Base-by-base conservation (phyloP, 768 basidiomycete species). In the Tulasnella sp. region DNA sequence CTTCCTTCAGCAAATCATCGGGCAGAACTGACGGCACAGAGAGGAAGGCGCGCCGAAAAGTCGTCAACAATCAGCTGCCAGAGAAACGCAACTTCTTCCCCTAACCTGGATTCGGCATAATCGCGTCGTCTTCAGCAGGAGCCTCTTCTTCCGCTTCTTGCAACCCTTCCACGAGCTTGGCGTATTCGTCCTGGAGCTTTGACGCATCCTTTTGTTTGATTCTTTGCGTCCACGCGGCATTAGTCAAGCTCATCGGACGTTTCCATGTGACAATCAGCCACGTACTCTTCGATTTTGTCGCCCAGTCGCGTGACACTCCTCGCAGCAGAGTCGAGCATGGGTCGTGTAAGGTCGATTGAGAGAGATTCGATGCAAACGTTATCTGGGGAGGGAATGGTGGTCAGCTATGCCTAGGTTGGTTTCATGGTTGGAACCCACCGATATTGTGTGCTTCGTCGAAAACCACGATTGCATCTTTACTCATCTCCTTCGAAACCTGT, bases 401-500 rank as follows among this genome's bases (percentile, higher is more conserved):
- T 34, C 29, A 52, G 29, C 37, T 5, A 17, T 22, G n/a, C 40
- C 36, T 36, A 19, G 15, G 5, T 8, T 8, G 19, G 15, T 67
- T 19, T 73, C 40, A 74, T 49, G 49, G 73, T 71, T 74, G 75
- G 22, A n/a, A 25, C 86, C 76, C 79, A 96, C 96, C 96, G 72
- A 99, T 99, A 82, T 99, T 99, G 83, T 99, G 97, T 19, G 97
- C 97, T 82, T 99, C 97, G 81, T 99, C 97, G 81, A 99, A 99
- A 1, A 99, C 97, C 49, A 99, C 96, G 73, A 99, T 99, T 38
- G 95, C 92, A 82, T 99, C 97, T 81, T 98, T 99, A 9, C 93
- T 93, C 84, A 99, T 87, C 82, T 99, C 97, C 81, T 94, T 96
- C 1, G 97, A 99, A 17, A 99, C 97, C 84, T 99, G 96, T 80